Conservation (phyloP, 495 filamentous ascomycete species). For the Apodospora peruviana region DNA sequence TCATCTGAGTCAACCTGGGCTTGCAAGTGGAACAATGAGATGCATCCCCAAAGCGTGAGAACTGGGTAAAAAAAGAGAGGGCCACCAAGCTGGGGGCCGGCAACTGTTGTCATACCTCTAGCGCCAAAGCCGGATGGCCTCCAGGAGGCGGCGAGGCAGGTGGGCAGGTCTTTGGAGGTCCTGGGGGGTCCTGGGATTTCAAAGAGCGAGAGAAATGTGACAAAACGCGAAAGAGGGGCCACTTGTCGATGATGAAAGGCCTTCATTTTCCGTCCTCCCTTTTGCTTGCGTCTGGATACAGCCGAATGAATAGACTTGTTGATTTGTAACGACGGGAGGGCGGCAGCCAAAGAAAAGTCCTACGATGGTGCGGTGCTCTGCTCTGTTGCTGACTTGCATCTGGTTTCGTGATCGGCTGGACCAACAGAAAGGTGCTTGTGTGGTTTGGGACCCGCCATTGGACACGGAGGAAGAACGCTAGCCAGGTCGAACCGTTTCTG, state of each 20-base stretch:
- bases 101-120: not conserved
- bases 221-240: too few relatives aligned
- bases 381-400: not conserved
- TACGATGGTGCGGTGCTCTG: not conserved
- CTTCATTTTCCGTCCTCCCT: too few relatives aligned
- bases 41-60: not conserved
- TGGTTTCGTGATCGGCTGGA: not conserved
- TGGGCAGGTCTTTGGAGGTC: not conserved
- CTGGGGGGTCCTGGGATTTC: too few relatives aligned
- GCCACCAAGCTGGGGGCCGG: not conserved
- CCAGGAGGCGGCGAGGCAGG: not conserved
- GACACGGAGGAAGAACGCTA: not conserved
- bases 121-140: not conserved
- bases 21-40: not conserved
- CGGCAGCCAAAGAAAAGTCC: not conserved
- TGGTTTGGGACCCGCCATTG: not conserved
- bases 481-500: not conserved
- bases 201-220: too few relatives aligned
- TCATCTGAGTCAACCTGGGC: not conserved
- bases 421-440: not conserved
- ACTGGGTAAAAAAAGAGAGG: not conserved
- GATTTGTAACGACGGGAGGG: not conserved
- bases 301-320: too few relatives aligned
- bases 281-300: too few relatives aligned
- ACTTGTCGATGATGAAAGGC: too few relatives aligned